Base-by-base conservation (phyloP, 2,329 filamentous ascomycete species). In the Didymella segeticola region DNA sequence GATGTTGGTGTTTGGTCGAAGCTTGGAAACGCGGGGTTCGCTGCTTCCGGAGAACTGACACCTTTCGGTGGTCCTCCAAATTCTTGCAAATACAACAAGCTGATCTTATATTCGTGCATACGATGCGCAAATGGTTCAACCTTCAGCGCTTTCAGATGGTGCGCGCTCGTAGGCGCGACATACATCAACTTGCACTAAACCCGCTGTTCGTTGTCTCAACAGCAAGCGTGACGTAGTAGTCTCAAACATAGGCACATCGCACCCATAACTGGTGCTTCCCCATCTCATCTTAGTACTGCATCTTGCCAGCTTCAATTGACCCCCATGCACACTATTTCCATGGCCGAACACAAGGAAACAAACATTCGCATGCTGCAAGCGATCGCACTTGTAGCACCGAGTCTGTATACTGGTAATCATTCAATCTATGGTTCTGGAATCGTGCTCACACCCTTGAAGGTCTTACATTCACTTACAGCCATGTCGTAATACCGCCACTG, bases 401-500 rank as follows among this genome's bases (percentile, higher is more conserved):
- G 64, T 7, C 45, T 71, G 11, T 70, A 69, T 37, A 66, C 58
- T 33, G 66, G 66, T 64, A 61, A 2, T 48, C 4, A 2, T 14
- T 11, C 26, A 17, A 20, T 14, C 37, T 22, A 15, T 30, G 15
- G 9, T 12, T 11, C 30, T 36, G 30, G 12, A 25, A 3, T 8
- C 5, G 22, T 25, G 6, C 43, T 52, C 19, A 51, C 31, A 58
- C 19, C 43, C 25, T 31, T 8, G 11, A 14, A 69, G 67, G 66
- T 26, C 59, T 70, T n/a, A 66, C 61, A 10, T 71, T 69, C 20
- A 59, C 65, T n/a, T 72, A 76, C 57, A 72, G 63, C 46, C 58
- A 70, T 53, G 70, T 74, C n/a, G 68, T 72, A 34, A 67, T 76
- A 5, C 66, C 73, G 11, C 72, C 75, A 2, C 58, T 76, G 43